phyloP scores from a whole-genome alignment of 495 filamentous ascomycete species.

The Xylaria flabelliformis region DNA sequence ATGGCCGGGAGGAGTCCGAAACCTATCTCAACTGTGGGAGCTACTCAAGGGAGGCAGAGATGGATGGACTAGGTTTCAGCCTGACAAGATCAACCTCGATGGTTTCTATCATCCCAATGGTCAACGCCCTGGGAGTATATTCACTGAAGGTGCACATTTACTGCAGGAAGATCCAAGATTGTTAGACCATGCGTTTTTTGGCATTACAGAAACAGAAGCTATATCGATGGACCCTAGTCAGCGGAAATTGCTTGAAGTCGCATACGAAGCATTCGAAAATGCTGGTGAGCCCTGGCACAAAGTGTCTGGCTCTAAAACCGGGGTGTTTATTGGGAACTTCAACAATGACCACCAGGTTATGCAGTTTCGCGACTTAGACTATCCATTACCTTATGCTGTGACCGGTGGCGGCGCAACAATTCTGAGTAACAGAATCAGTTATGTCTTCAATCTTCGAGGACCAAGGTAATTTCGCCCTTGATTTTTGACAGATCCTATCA shows the following conservation, averaged over 20 bases:
- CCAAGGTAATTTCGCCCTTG: constrained; percentile 48
- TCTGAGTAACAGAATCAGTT: constrained; percentile 59
- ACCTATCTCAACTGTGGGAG: no score
- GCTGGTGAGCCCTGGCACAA: constrained; percentile 50
- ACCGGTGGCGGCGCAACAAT: constrained; percentile 52
- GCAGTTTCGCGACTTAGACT: constrained; percentile 42
- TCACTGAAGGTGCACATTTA: constrained; percentile 56
- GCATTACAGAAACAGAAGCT: constrained; percentile 53
- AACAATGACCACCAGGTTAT: constrained; percentile 41
- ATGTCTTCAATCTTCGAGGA: constrained; percentile 58
- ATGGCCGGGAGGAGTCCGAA: no score
- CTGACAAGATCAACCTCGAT: constrained; percentile 51
- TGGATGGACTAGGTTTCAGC: no score
- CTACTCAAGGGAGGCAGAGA: no score
- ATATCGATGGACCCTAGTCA: constrained; percentile 62
- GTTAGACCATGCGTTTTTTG: constrained; percentile 58
- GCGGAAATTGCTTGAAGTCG: constrained; percentile 56
- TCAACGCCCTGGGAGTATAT: constrained; percentile 42
- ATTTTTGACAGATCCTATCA: neutral
- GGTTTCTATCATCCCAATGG: constrained; percentile 68
- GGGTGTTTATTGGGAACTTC: constrained; percentile 51
- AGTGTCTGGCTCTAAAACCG: constrained; percentile 48
- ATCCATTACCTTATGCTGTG: constrained; percentile 38
- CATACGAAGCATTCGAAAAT: constrained; percentile 39
- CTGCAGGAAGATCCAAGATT: constrained; percentile 50